Evolutionary conservation across 2,329 filamentous ascomycete genomes (phyloP), one percentile per base, ranked within the genome.

Genomic region (Boeremia lycopersici): DNA sequence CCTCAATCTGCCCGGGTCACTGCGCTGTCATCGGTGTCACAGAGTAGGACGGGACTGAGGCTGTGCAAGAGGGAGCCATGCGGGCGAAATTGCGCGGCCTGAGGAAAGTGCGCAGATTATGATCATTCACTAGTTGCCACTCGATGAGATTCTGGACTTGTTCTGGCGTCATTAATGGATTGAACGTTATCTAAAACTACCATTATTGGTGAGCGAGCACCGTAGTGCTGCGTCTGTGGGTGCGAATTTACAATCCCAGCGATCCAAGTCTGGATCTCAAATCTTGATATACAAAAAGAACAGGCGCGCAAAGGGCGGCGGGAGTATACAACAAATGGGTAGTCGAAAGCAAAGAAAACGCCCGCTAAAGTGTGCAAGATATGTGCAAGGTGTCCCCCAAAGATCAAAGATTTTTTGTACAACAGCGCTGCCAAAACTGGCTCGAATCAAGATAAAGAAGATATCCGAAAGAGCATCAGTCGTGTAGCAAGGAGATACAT

Each of bases 331-430:
- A 59, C 51, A 49, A 45, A 48, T 46, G 49, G 41, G 53, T 38
- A 62, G 43, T 61, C 49, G 38, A 43, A 56, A 52, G 26, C 38
- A 56, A 51, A 57, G 25, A 53, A 58, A 70, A 73, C 69, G 68
- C 71, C 71, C 69, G 69, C 71, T 70, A 69, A 62, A 65, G 60
- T 62, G 65, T 56, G 51, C 62, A 43, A 46, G 38, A 56, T 47
- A 51, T 58, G 53, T 19, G 15, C 34, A 36, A 17, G 19, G 19
- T 36, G 19, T 36, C 19, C 50, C 56, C 42, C 30, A 52, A 49
- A 52, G 40, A 56, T 41, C 43, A 58, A 52, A 53, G 56, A 55
- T 53, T 25, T 53, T 59, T 60, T 69, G 57, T 68, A 70, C 65
- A 64, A 53, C 47, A 55, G 62, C 60, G 59, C 58, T 43, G 40